Evolutionary conservation across 2,329 filamentous ascomycete species (phyloP).

Genomic region (Metarhizium album): DNA sequence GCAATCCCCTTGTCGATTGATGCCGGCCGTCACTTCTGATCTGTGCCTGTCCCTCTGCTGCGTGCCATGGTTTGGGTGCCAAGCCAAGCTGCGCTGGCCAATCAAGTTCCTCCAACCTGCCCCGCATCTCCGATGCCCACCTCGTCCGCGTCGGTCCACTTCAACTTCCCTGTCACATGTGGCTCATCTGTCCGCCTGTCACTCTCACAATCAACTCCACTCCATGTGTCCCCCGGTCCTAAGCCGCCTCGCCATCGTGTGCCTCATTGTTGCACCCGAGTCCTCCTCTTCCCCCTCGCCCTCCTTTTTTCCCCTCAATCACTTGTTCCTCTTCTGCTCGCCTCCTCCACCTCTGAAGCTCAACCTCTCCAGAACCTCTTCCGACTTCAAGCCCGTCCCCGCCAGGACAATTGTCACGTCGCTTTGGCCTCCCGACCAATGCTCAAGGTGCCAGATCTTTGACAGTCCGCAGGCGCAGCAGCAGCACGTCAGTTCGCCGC

Average conservation of each 20-base stretch:
- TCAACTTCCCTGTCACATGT: constrained; percentile 4
- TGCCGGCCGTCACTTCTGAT: not conserved
- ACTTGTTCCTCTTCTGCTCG: not conserved
- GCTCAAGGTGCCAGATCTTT: not conserved
- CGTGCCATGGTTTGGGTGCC: too few species aligned
- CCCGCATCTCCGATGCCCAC: not conserved
- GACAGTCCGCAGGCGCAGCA: not conserved
- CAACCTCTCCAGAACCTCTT: too few species aligned
- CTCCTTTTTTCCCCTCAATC: not conserved
- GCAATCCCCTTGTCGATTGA: not conserved
- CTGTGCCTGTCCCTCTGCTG: not conserved
- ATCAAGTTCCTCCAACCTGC: not conserved
- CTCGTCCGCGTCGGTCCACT: not conserved
- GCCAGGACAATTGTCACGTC: not conserved
- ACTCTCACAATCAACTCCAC: not conserved
- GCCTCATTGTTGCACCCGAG: not conserved
- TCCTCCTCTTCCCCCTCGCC: not conserved
- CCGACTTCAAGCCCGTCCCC: not conserved
- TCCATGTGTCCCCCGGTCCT: not conserved
- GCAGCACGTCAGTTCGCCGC: not conserved
- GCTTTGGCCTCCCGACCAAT: not conserved
- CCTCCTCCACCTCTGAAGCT: too few species aligned
- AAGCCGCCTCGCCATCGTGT: constrained; percentile 1
- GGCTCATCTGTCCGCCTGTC: not conserved
- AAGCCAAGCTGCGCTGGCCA: too few species aligned